Evolutionary conservation across 2,329 filamentous ascomycete species (phyloP).

Genomic region (Fusarium musae): DNA sequence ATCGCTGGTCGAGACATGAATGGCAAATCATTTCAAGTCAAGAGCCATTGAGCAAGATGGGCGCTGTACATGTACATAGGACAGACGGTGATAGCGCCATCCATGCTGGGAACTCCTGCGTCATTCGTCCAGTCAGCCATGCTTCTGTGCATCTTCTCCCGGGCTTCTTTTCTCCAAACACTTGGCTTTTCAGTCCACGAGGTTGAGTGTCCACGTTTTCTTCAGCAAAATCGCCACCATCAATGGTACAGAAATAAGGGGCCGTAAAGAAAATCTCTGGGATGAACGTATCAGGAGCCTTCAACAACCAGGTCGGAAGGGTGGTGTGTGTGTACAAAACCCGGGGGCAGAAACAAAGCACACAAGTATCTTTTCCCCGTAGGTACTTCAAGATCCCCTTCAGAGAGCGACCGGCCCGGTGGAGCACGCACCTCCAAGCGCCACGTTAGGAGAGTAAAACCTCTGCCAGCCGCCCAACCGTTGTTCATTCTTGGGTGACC

Average conservation of each 20-base stretch:
- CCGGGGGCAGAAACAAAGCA: conserved; percentile 35
- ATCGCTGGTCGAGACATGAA: conserved; percentile 7
- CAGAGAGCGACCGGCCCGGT: conserved; percentile 41
- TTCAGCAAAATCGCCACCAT: conserved; percentile 24
- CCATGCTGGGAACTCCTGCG: conserved; percentile 15
- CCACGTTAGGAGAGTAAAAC: conserved; percentile 29
- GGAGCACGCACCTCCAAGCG: conserved; percentile 31
- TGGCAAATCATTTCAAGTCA: conserved; percentile 6
- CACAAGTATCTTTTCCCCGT: conserved; percentile 46
- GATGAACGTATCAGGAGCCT: conserved; percentile 6
- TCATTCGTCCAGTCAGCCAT: conserved; percentile 28
- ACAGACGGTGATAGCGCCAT: conserved; percentile 4
- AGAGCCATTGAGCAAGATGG: neutral
- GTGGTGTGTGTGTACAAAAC: conserved; percentile 45
- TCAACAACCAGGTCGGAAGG: conserved; percentile 1
- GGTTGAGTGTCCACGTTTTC: conserved; percentile 26
- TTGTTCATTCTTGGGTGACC: conserved; percentile 26
- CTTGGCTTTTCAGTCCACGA: conserved; percentile 6
- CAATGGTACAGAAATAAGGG: conserved; percentile 19
- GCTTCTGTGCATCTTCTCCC: conserved; percentile 27
- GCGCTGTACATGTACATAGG: neutral
- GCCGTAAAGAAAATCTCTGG: neutral
- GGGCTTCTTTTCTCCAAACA: conserved; percentile 22
- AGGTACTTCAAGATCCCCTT: conserved; percentile 41
- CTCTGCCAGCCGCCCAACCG: conserved; percentile 32